phyloP scores from a whole-genome alignment of 768 basidiomycete species.

The Agrocybe praecox region DNA sequence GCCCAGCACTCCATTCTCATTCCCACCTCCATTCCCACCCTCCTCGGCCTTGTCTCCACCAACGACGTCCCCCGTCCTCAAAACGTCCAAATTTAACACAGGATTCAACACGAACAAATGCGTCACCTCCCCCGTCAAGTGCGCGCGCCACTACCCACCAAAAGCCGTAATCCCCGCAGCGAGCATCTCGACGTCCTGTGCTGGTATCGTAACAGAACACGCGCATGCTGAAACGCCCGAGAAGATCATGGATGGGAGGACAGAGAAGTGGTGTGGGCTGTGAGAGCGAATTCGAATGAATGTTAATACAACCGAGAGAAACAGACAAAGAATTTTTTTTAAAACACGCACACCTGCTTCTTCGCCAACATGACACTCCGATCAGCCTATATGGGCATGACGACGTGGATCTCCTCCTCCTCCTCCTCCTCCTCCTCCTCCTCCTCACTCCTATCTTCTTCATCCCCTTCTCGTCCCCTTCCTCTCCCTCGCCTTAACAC shows the following conservation, averaged over 20 bases:
- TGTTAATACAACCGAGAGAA: background rate
- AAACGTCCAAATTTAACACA: constrained; percentile 17
- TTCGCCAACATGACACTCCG: constrained; percentile 60
- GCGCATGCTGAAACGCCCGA: constrained; percentile 80
- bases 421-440: constrained; percentile 34
- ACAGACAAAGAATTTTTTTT: background rate
- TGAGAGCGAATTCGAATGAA: no score
- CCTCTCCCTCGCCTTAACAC: constrained; percentile 32
- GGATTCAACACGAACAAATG: constrained; percentile 73
- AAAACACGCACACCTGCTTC: constrained; percentile 51
- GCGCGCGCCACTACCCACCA: constrained; percentile 81
- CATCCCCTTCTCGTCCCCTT: constrained; percentile 35
- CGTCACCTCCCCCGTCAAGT: constrained; percentile 83
- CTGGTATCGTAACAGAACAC: constrained; percentile 51
- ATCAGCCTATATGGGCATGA: constrained; percentile 66
- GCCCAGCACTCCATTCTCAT: no score
- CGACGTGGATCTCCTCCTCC: background rate
- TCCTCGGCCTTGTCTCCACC: background rate
- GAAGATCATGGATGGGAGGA: constrained; percentile 79
- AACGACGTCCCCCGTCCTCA: background rate
- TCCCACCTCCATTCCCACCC: background rate
- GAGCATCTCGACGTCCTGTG: constrained; percentile 71
- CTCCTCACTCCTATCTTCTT: constrained; percentile 16
- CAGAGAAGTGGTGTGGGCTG: constrained; percentile 67
- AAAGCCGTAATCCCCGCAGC: constrained; percentile 70